Evolutionary conservation across 495 filamentous ascomycete genomes (phyloP).

Genomic region (Tetracladium marchalianum): DNA sequence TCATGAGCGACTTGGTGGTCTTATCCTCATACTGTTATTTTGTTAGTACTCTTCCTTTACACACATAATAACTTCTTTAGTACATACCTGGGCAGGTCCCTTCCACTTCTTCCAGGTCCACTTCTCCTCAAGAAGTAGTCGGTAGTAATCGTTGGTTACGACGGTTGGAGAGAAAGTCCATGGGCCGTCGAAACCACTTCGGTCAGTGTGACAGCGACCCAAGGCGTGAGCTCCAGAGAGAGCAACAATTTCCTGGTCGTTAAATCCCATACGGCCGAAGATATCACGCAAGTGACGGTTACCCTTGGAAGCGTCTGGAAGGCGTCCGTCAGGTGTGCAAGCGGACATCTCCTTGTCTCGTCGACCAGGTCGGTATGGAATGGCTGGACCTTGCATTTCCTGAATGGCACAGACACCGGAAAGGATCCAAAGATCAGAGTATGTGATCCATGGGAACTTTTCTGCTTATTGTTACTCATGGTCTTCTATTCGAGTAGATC

Average conservation of each 20-base stretch:
- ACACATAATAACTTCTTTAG: neutral
- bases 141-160: slow-evolving; percentile 91
- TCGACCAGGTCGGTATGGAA: slow-evolving; percentile 89
- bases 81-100: slow-evolving; percentile 52
- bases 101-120: slow-evolving; percentile 93
- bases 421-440: slow-evolving; percentile 96
- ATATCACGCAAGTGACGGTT: slow-evolving; percentile 79
- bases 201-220: slow-evolving; percentile 83
- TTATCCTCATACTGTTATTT: slow-evolving; percentile 68
- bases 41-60: neutral
- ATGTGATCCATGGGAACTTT: slow-evolving; percentile 89
- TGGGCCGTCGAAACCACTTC: slow-evolving; percentile 81
- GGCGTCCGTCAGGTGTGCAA: slow-evolving; percentile 92
- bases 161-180: slow-evolving; percentile 97
- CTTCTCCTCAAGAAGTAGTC: slow-evolving; percentile 80
- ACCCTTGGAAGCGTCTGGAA: slow-evolving; percentile 78
- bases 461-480: slow-evolving; percentile 35
- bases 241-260: slow-evolving; percentile 93
- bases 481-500: slow-evolving; percentile 1
- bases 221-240: slow-evolving; percentile 85
- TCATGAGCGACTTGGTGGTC: slow-evolving; percentile 82
- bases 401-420: slow-evolving; percentile 79
- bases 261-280: slow-evolving; percentile 97
- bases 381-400: slow-evolving; percentile 82
- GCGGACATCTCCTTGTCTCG: slow-evolving; percentile 68